Conservation (phyloP, 805 yeast genomes). For the Deakozyma indianensis region DNA sequence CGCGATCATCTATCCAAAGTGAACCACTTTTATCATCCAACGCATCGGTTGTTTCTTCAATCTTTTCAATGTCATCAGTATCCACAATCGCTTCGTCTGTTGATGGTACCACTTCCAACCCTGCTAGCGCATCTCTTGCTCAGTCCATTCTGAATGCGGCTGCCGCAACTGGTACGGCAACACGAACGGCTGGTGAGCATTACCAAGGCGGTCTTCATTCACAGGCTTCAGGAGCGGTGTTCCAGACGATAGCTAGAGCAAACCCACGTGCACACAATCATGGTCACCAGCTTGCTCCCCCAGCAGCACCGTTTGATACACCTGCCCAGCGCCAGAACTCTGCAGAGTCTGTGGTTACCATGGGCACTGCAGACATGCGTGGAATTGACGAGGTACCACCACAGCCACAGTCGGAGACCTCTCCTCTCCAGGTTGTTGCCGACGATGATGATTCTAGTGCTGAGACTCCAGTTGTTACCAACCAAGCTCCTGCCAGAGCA, state of each 20-base stretch:
- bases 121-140: not conserved
- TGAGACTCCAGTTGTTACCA: not conserved
- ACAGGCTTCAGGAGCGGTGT: constrained; percentile 14
- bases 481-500: not conserved
- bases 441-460: not conserved
- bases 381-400: not conserved
- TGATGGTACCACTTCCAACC: not conserved
- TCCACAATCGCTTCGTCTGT: constrained; percentile 3
- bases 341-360: not conserved
- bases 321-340: constrained; percentile 1
- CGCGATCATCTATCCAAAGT: not conserved
- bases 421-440: not conserved
- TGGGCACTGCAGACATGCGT: not conserved
- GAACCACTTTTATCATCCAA: not conserved
- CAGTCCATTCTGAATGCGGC: not conserved
- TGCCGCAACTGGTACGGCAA: not conserved
- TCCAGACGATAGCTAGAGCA: constrained; percentile 10
- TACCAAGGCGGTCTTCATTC: constrained; percentile 9
- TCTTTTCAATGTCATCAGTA: constrained; percentile 7
- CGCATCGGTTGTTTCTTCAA: constrained; percentile 4
- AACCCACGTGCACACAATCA: too few relatives aligned
- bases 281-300: not conserved
- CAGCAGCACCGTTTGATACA: not conserved
- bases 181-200: too few relatives aligned
- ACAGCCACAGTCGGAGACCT: not conserved